phyloP scores from a whole-genome alignment of 2,329 filamentous ascomycete genomes.

The Paramyrothecium sp. region DNA sequence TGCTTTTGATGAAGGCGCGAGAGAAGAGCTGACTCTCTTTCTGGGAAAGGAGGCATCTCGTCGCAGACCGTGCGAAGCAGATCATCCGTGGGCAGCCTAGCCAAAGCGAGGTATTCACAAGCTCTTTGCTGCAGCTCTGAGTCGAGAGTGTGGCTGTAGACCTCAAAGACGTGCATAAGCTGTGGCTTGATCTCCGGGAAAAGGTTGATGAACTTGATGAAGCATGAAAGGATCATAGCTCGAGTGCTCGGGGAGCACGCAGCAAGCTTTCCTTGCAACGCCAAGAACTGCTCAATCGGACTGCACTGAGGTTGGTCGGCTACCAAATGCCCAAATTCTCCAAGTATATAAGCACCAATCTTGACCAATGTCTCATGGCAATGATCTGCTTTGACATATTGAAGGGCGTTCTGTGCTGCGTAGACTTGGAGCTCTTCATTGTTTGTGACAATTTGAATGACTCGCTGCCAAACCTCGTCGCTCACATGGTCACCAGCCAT shows the following conservation, averaged over 20 bases:
- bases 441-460: constrained; percentile 98
- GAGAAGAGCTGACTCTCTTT: constrained; percentile 86
- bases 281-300: constrained; percentile 95
- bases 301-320: constrained; percentile 90
- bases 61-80: constrained; percentile 91
- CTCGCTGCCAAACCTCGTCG: constrained; percentile 98
- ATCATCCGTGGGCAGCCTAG: constrained; percentile 84
- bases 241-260: constrained; percentile 86
- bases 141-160: constrained; percentile 93
- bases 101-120: constrained; percentile 88
- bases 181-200: constrained; percentile 99
- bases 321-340: constrained; percentile 95
- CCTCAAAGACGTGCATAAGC: constrained; percentile 82
- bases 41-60: constrained; percentile 98
- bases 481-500: constrained; percentile 98
- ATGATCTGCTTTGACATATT: constrained; percentile 88
- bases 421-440: constrained; percentile 98
- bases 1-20: constrained; percentile 95
- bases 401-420: constrained; percentile 87
- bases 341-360: constrained; percentile 93
- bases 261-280: constrained; percentile 84
- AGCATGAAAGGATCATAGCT: constrained; percentile 92
- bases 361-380: constrained; percentile 98
- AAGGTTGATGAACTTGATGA: constrained; percentile 96
- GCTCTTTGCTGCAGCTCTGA: constrained; percentile 94